Conservation (phyloP, 2,329 filamentous ascomycete genomes). For the Microcyclospora tardicrescens region DNA sequence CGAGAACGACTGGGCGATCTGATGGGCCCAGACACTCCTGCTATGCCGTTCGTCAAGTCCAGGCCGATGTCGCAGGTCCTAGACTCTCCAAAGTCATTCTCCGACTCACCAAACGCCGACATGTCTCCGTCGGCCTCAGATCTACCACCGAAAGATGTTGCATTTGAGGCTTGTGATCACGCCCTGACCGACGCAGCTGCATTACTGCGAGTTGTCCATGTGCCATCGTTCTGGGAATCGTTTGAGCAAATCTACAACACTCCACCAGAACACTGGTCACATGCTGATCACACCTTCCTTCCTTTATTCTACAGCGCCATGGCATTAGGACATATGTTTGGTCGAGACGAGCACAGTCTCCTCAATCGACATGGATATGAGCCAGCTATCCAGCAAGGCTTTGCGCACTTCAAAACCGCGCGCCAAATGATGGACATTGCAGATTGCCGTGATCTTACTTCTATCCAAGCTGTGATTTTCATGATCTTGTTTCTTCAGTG, state of each 20-base stretch:
- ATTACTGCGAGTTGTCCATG: constrained; percentile 61
- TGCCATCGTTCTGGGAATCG: constrained; percentile 65
- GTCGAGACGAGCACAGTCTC: constrained; percentile 25
- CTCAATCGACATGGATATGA: constrained; percentile 31
- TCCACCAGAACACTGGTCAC: constrained; percentile 35
- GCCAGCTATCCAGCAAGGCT: constrained; percentile 36
- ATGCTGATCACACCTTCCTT: constrained; percentile 34
- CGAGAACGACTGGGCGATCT: constrained; percentile 75
- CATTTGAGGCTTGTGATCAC: constrained; percentile 44
- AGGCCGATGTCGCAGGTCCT: constrained; percentile 45
- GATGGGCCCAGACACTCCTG: constrained; percentile 50
- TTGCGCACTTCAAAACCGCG: constrained; percentile 36
- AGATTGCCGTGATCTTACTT: constrained; percentile 38
- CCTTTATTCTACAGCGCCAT: constrained; percentile 37
- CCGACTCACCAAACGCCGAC: constrained; percentile 50
- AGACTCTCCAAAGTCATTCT: constrained; percentile 49
- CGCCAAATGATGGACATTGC: constrained; percentile 39
- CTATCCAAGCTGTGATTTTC: constrained; percentile 39
- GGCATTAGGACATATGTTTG: constrained; percentile 35
- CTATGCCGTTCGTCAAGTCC: constrained; percentile 44
- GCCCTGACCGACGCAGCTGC: constrained; percentile 50
- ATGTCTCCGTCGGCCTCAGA: constrained; percentile 38
- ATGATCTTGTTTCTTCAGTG: constrained; percentile 42
- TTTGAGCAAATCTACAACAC: constrained; percentile 67
- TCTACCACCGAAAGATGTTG: constrained; percentile 52